phyloP scores from a whole-genome alignment of 768 basidiomycete genomes.

The Leccinum boreale region DNA sequence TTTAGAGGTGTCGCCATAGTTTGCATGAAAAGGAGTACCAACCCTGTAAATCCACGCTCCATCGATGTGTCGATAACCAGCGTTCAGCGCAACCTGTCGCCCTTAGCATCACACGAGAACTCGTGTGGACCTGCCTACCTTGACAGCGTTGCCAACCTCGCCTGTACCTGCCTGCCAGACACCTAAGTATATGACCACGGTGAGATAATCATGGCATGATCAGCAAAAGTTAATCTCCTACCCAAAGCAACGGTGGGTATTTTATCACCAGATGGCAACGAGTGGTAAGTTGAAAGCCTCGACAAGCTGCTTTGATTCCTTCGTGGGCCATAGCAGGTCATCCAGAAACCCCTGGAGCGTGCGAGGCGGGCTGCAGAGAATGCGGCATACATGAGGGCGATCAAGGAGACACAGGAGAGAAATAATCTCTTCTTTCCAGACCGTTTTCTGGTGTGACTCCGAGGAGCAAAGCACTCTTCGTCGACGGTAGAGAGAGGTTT shows the following conservation, averaged over 20 bases:
- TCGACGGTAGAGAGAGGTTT: conserved; percentile 23
- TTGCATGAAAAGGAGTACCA: conserved; percentile 13
- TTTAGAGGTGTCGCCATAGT: conserved; percentile 1
- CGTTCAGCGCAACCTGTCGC: conserved; percentile 49
- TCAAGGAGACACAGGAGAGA: conserved; percentile 18
- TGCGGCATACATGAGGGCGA: conserved; percentile 22
- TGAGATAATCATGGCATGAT: conserved; percentile 3
- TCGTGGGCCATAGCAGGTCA: conserved; percentile 15
- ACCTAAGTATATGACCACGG: conserved; percentile 33
- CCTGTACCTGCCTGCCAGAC: conserved; percentile 57
- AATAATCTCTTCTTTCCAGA: conserved; percentile 21
- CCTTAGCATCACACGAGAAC: not conserved
- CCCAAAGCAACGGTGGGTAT: conserved; percentile 69
- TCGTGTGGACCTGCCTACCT: conserved; percentile 32
- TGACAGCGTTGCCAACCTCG: conserved; percentile 68
- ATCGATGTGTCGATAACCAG: conserved; percentile 72
- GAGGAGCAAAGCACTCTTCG: not conserved
- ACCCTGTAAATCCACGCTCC: conserved; percentile 71
- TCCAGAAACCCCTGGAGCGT: conserved; percentile 20
- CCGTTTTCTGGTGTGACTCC: not conserved
- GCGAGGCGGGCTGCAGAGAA: conserved; percentile 18
- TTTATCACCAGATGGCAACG: conserved; percentile 61
- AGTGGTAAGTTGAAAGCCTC: conserved; percentile 46
- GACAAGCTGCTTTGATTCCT: conserved; percentile 22
- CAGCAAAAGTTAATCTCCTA: conserved; percentile 20